Conservation (phyloP, 345 rosid genomes). For the Fremontodendron californicum region DNA sequence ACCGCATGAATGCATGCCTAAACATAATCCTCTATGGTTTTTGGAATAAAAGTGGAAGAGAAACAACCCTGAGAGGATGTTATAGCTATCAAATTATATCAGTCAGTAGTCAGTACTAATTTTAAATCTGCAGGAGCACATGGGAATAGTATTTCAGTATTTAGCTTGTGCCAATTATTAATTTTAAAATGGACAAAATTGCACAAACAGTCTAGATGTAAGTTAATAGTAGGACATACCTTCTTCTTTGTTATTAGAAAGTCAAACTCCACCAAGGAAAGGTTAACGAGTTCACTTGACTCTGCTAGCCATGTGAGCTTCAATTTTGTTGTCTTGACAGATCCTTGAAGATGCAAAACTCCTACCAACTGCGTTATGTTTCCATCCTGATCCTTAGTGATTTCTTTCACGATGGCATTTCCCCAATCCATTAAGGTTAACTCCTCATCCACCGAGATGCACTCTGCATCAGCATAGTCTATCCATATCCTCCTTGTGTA, state of each 20-base stretch:
- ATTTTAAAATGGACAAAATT: too few relatives aligned
- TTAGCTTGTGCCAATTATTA: neutral
- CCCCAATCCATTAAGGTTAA: conserved; percentile 46
- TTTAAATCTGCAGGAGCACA: neutral
- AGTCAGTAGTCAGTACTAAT: neutral
- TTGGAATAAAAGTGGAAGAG: neutral
- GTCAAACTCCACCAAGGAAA: conserved; percentile 13
- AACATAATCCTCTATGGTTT: neutral
- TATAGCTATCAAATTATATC: neutral
- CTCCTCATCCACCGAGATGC: conserved; percentile 68
- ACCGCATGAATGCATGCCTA: neutral
- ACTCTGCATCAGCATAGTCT: conserved; percentile 68
- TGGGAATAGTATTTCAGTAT: too few relatives aligned
- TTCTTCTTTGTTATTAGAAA: conserved; percentile 10
- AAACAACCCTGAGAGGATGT: neutral
- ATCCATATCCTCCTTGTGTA: conserved; percentile 77
- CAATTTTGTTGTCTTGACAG: conserved; percentile 14
- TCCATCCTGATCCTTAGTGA: conserved; percentile 9
- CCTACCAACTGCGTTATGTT: conserved; percentile 10
- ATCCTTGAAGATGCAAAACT: conserved; percentile 16
- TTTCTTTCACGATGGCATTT: conserved; percentile 10
- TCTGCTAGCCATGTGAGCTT: conserved; percentile 13
- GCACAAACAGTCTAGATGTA: neutral
- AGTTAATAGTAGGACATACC: neutral
- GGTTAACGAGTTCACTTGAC: neutral